Percentiles rank a stretch among this genome's conserved stretches.
These are phyloP conservation scores for Solanum raphanifolium DNA, from an alignment of 257 asterid species.

Conservation along the genomic window DNA sequence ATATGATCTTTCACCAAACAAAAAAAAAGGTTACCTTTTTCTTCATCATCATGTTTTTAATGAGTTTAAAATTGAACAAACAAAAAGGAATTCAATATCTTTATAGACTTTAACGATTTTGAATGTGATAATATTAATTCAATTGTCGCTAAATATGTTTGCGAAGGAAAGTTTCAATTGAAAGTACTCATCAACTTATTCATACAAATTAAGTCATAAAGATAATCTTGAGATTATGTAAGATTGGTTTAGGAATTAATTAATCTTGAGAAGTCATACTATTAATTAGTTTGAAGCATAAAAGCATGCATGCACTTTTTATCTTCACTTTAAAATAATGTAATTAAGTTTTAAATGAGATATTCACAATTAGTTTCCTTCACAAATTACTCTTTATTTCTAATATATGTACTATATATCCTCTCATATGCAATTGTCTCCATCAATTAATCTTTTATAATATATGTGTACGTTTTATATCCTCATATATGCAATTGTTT, in stretches of 20 bases:
- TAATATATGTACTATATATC: neutral
- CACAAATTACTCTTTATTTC: neutral
- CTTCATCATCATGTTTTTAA: neutral
- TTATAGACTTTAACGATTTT: too few relatives aligned
- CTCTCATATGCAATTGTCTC: neutral
- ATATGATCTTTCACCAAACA: neutral
- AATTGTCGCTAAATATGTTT: too few relatives aligned
- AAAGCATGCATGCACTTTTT: too few relatives aligned
- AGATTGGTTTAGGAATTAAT: neutral
- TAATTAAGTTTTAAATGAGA: neutral
- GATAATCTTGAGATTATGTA: neutral
- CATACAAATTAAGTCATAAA: neutral
- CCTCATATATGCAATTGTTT: neutral
- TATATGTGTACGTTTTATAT: neutral
- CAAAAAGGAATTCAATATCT: neutral
- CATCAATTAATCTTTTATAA: neutral
- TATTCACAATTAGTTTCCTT: neutral
- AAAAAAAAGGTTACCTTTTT: neutral
- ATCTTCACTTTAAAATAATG: too few relatives aligned
- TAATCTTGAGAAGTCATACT: too few relatives aligned
- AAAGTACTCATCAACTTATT: neutral
- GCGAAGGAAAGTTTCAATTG: neutral
- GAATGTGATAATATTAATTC: too few relatives aligned
- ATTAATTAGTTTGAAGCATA: too few relatives aligned
- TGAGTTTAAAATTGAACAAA: neutral